Evolutionary conservation across 2,329 filamentous ascomycete species (phyloP), one percentile per base, ranked within the genome.

Genomic region (Nemania sp.): DNA sequence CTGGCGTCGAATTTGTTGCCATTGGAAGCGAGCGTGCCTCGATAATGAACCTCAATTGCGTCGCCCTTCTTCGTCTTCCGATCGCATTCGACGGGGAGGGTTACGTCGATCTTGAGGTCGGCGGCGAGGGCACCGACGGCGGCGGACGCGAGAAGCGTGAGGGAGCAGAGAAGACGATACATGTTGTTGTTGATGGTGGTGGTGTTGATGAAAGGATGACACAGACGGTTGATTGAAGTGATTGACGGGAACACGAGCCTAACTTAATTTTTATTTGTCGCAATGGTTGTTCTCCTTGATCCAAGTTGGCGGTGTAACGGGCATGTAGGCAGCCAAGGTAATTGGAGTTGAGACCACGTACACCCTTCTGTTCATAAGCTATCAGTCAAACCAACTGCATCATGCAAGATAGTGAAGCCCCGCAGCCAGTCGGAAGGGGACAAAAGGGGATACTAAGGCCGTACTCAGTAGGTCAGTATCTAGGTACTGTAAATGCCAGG

Each of bases 11-110:
- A 98, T 75, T 95, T 81, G 63, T 84, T 81, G 70, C 92, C 94
- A 66, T 87, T 85, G 53, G 80, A 79, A 64, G 87, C 83, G 34
- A 97, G 85, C 1, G 90, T 95, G 69, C 94, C 94, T 57, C 85
- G 85, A 82, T 98, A 97, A 81, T 97, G 92, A 71, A 97, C 92
- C 57, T 87, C 81, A 73, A 97, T 87, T 65, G 81, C 87, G 79
- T 97, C 93, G 67, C 92, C 92, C 64, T 83, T 85, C 72, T 84
- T 72, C 15, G 86, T 90, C 80, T 91, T 93, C 76, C 92, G 88
- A 52, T 87, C 86, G 81, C 93, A 97, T 68, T 91, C 86, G 65
- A 90, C 89, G 25, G 85, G 80, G 60, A 87, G 82, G 53, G 87
- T 90, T 67, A 91, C 87, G 67, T 96, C 87, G 74, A 97, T 90